phyloP scores from a whole-genome alignment of 352 stramenopile genomes.

The Globisporangium middletonii region DNA sequence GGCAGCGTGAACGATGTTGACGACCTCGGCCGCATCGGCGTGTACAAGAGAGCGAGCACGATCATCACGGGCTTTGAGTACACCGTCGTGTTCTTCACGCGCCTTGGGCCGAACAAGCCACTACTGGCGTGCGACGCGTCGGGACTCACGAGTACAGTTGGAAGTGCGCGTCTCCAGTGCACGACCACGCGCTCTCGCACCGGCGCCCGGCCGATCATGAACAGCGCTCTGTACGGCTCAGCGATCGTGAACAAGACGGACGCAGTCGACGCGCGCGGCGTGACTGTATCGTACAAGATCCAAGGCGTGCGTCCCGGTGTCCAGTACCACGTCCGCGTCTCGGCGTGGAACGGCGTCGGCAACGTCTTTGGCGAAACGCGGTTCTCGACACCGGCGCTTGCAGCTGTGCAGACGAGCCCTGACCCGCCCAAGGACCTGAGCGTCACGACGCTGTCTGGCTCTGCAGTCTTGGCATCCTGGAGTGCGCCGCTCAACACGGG shows the following conservation, averaged over 20 bases:
- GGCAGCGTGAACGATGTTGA: slow-evolving; percentile 13
- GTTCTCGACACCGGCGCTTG: slow-evolving; percentile 74
- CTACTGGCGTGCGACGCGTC: slow-evolving; percentile 40
- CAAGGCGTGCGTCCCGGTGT: slow-evolving; percentile 26
- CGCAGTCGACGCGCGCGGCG: slow-evolving; percentile 14
- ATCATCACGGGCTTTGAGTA: slow-evolving; percentile 39
- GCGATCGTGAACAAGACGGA: slow-evolving; percentile 36
- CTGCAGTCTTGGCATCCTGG: slow-evolving; percentile 44
- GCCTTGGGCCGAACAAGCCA: slow-evolving; percentile 45
- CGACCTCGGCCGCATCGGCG: slow-evolving; percentile 32
- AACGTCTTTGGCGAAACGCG: slow-evolving; percentile 74
- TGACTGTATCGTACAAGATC: slow-evolving; percentile 28
- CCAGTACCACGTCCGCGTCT: slow-evolving; percentile 85
- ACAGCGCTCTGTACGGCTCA: slow-evolving; percentile 58
- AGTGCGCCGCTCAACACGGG: slow-evolving; percentile 43
- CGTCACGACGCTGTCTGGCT: slow-evolving; percentile 30
- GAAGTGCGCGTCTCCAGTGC: slow-evolving; percentile 28
- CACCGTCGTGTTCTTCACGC: slow-evolving; percentile 63
- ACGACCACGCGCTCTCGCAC: slow-evolving; percentile 19
- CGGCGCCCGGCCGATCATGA: slow-evolving; percentile 72
- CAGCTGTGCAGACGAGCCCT: slow-evolving; percentile 26
- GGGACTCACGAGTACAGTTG: slow-evolving; percentile 40
- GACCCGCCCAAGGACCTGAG: slow-evolving; percentile 42
- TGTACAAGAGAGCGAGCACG: slow-evolving; percentile 45
- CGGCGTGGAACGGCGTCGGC: slow-evolving; percentile 91